These are phyloP conservation scores for Aspergillus sergii DNA, from an alignment of 2,329 filamentous ascomycete genomes.

Conservation along the genomic window DNA sequence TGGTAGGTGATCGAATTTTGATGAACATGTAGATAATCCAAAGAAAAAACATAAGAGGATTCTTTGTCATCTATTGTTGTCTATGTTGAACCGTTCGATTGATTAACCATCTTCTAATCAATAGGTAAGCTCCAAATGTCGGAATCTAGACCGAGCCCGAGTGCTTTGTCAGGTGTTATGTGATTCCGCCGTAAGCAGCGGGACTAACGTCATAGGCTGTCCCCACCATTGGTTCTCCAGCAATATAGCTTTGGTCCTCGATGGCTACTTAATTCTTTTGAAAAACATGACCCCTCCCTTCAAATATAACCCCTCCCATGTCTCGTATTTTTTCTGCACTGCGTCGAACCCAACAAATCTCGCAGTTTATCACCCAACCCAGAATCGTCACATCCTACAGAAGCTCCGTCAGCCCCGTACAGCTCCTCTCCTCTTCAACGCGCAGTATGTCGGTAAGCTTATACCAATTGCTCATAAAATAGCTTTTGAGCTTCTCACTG, in stretches of 20 bases:
- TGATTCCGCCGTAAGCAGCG: slow-evolving; percentile 23
- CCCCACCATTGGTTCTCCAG: background rate
- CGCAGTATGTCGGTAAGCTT: slow-evolving; percentile 39
- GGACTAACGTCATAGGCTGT: background rate
- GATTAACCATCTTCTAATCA: background rate
- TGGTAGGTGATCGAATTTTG: no score
- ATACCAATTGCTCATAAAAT: background rate
- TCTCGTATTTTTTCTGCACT: slow-evolving; percentile 30
- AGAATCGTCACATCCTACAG: slow-evolving; percentile 16
- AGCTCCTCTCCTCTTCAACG: slow-evolving; percentile 12
- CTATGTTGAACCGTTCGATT: no score
- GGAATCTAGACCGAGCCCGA: background rate
- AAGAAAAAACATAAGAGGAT: no score
- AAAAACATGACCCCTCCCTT: slow-evolving; percentile 18
- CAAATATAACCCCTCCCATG: slow-evolving; percentile 8
- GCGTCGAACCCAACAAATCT: slow-evolving; percentile 23
- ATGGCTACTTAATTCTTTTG: background rate
- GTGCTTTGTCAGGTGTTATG: slow-evolving; percentile 32
- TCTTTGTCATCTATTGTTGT: background rate
- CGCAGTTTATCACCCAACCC: slow-evolving; percentile 22
- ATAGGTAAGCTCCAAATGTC: background rate
- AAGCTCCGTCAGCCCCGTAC: slow-evolving; percentile 25
- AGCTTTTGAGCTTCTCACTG: background rate
- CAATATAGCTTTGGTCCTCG: background rate
- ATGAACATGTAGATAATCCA: no score